These are phyloP conservation scores for Bidens hawaiensis DNA, from an alignment of 140 eudicot species.

Conservation along the genomic window DNA sequence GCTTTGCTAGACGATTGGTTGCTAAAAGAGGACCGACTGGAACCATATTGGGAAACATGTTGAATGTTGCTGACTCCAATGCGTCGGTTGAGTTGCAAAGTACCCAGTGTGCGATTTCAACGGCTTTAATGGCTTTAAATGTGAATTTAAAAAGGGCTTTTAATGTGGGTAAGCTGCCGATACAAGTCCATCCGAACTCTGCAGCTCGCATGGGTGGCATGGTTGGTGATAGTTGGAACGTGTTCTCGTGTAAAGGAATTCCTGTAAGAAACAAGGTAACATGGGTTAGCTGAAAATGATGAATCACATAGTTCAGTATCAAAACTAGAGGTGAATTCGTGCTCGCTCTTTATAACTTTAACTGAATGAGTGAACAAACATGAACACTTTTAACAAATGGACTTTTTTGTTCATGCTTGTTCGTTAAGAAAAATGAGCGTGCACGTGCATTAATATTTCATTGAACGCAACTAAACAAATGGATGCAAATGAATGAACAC, in stretches of 20 bases:
- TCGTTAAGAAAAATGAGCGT: too few relatives aligned
- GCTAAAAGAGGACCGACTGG: slow-evolving; percentile 4
- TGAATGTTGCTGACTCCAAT: slow-evolving; percentile 4
- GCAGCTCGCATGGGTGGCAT: background rate
- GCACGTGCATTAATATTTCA: too few relatives aligned
- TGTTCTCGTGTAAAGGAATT: background rate
- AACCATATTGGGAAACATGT: background rate
- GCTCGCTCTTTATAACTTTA: background rate
- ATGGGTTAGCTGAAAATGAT: background rate
- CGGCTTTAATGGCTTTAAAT: background rate
- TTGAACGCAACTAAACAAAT: too few relatives aligned
- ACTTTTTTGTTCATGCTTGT: too few relatives aligned
- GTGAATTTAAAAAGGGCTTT: background rate
- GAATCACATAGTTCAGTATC: background rate
- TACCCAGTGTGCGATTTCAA: background rate
- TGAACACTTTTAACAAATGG: background rate
- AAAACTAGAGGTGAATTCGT: background rate
- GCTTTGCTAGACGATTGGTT: slow-evolving; percentile 1
- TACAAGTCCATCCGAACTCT: slow-evolving; percentile 5
- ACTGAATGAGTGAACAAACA: background rate
- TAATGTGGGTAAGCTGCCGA: background rate
- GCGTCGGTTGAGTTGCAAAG: background rate
- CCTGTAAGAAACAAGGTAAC: background rate
- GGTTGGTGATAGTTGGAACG: background rate
- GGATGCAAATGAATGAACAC: too few relatives aligned